Evolutionary conservation across 2,329 filamentous ascomycete species (phyloP).

Genomic region (Trichoderma sp.): DNA sequence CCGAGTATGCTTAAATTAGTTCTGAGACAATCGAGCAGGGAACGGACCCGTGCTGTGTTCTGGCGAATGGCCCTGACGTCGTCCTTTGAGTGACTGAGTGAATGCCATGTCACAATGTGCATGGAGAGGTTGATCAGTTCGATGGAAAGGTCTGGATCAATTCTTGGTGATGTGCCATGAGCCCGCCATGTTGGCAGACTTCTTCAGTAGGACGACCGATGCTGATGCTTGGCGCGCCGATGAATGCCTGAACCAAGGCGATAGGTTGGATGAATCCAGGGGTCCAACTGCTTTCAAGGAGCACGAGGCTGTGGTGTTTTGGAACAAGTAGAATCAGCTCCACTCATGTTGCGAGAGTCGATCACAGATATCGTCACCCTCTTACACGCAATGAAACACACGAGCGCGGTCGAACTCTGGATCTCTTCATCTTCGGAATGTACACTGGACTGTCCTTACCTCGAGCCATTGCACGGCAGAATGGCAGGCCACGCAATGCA

Average conservation of each 20-base stretch:
- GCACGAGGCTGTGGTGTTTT: no score
- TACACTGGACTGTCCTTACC: background rate
- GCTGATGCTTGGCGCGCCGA: background rate
- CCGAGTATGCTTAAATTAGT: background rate
- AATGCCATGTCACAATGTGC: background rate
- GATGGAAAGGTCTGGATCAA: background rate
- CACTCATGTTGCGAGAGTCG: no score
- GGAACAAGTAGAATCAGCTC: no score
- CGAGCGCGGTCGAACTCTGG: no score
- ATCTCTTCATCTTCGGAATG: no score
- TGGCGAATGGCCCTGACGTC: background rate
- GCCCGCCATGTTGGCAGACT: no score
- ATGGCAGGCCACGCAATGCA: slow-evolving; percentile 4
- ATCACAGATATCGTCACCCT: no score
- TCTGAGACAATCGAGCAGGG: background rate
- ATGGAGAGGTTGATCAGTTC: background rate
- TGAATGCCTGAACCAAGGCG: no score
- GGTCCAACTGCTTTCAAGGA: no score
- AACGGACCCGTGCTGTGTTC: background rate
- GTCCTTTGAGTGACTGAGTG: no score
- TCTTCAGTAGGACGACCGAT: background rate
- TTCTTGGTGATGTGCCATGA: background rate
- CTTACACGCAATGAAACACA: no score
- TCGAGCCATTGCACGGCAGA: background rate
- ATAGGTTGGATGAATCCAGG: no score